Evolutionary conservation across 2,329 filamentous ascomycete species (phyloP).

Genomic region (Fusarium camptoceras): DNA sequence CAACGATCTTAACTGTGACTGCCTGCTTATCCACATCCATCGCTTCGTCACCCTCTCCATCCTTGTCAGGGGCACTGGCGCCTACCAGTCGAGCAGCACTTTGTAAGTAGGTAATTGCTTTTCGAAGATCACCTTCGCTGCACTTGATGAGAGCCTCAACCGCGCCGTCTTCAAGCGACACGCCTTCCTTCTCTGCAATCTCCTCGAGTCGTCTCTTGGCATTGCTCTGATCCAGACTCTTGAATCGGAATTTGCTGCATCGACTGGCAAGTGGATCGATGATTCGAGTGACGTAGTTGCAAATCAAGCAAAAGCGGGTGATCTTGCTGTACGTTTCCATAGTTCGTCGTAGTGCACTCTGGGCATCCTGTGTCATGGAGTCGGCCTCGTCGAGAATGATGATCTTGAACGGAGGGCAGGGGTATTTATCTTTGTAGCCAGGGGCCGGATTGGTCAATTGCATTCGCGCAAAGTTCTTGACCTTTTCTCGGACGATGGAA

Average conservation of each 20-base stretch:
- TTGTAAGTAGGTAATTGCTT: conserved; percentile 96
- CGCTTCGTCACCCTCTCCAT: conserved; percentile 66
- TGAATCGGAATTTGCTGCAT: conserved; percentile 98
- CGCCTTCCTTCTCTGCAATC: conserved; percentile 83
- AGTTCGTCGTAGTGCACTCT: conserved; percentile 89
- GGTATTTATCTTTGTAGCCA: conserved; percentile 77
- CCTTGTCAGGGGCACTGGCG: conserved; percentile 64
- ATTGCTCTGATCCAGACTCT: conserved; percentile 89
- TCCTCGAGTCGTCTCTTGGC: conserved; percentile 82
- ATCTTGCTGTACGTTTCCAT: conserved; percentile 99
- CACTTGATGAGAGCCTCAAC: conserved; percentile 86
- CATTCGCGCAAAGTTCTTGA: conserved; percentile 97
- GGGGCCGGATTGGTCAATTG: conserved; percentile 86
- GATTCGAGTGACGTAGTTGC: conserved; percentile 98
- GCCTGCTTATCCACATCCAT: conserved; percentile 70
- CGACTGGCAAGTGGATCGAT: conserved; percentile 94
- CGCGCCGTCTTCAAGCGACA: conserved; percentile 81
- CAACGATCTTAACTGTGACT: conserved; percentile 82
- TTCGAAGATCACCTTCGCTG: conserved; percentile 93
- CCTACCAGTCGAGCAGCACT: conserved; percentile 91
- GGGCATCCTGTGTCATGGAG: conserved; percentile 98
- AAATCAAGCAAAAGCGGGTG: conserved; percentile 96
- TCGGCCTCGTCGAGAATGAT: conserved; percentile 98
- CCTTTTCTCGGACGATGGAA: conserved; percentile 94
- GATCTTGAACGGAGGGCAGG: conserved; percentile 98